These are phyloP conservation scores for Berberis vulgaris DNA, from an alignment of 164 flowering plant species.

Conservation along the genomic window DNA sequence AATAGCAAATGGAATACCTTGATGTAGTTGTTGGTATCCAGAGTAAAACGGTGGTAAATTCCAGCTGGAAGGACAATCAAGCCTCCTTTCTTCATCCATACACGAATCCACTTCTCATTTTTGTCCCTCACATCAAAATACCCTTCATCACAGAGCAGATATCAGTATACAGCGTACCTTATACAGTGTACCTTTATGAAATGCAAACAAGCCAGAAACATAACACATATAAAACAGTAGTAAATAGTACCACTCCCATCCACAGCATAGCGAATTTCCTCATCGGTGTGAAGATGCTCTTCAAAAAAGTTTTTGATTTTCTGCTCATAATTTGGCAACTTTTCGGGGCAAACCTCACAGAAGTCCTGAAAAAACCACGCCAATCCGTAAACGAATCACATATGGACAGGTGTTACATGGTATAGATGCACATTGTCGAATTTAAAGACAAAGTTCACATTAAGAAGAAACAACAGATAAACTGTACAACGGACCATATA, in stretches of 20 bases:
- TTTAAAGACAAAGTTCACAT: background rate
- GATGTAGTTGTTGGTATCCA: constrained; percentile 87
- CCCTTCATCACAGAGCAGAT: constrained; percentile 12
- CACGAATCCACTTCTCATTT: constrained; percentile 81
- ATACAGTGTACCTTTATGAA: too few relatives aligned
- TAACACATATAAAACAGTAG: background rate
- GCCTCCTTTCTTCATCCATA: constrained; percentile 89
- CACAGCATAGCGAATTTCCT: constrained; percentile 92
- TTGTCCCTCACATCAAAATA: constrained; percentile 91
- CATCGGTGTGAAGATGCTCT: constrained; percentile 98
- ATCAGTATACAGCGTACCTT: background rate
- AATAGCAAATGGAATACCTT: constrained; percentile 44
- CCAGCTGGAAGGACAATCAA: constrained; percentile 97
- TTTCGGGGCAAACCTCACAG: constrained; percentile 85
- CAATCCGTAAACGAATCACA: background rate
- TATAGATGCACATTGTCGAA: too few relatives aligned
- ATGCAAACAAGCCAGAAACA: background rate
- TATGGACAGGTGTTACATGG: background rate
- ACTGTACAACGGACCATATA: constrained; percentile 49
- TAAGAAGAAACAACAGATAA: constrained; percentile 1
- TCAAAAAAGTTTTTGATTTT: constrained; percentile 89
- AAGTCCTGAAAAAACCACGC: constrained; percentile 45
- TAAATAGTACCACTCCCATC: constrained; percentile 85
- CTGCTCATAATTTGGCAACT: constrained; percentile 89
- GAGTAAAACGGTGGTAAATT: constrained; percentile 89